Evolutionary conservation across 768 basidiomycete genomes (phyloP), one percentile per base, ranked within the genome.

Genomic region (Tremella fuciformis): DNA sequence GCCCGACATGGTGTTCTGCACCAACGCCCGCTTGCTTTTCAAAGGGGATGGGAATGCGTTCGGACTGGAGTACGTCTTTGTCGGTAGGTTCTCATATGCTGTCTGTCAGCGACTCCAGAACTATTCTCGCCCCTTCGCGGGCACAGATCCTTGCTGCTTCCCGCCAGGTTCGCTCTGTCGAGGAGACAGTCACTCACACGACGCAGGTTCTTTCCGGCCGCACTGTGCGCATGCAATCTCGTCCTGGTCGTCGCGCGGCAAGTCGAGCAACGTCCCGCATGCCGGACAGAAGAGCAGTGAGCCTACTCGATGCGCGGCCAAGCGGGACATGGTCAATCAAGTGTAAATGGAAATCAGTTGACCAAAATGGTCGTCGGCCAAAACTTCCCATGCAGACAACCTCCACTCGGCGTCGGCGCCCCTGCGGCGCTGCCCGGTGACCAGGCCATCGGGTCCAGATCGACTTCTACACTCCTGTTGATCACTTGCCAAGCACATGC

Each of bases 1-100:
- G 15, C 71, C 60, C 76, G 83, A 26, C 80, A 88, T 80, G 83
- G 83, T 83, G 39, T 84, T 81, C 67, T 84, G 82, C 44, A 83
- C 78, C 37, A 90, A 86, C 0, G 91, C 96, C 77, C 93, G 90
- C 56, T 90, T 90, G 66, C 93, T 89, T 69, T 87, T 80, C 59
- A 98, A 77, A 0, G 86, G 83, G 24, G 90, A 92, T 0, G 96
- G 94, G 76, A 98, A 97, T 2, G 96, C 94, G 55, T 92, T 89
- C 0, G 91, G 88, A 63, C 91, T 88, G 8, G 93, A 96, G 22
- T 84, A 86, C 0, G 96, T 98, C 53, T 86, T 85, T 50, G 93
- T 91, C 63, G 88, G 84, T 25, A 86, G 87, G 76, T 91, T 88
- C 67, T 97, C 92, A 75, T 94, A 98, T 2, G 91, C 92, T 96